phyloP scores from a whole-genome alignment of 768 basidiomycete genomes.

The Russula dissimulans region DNA sequence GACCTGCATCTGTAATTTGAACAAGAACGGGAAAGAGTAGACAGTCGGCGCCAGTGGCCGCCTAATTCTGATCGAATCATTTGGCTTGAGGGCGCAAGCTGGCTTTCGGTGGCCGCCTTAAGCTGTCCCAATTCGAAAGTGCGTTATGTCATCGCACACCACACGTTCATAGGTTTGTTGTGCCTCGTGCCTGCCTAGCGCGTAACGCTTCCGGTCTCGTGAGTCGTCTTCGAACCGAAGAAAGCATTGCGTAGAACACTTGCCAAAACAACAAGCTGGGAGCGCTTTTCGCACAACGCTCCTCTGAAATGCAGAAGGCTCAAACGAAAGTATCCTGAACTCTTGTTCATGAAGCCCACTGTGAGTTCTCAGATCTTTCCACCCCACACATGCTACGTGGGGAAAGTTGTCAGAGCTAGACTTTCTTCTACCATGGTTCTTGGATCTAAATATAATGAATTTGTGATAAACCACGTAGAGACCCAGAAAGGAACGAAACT shows the following conservation, averaged over 20 bases:
- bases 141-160: neutral
- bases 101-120: neutral
- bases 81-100: neutral
- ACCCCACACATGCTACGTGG: too few species aligned
- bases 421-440: too few species aligned
- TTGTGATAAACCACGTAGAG: too few species aligned
- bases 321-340: too few species aligned
- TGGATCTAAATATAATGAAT: too few species aligned
- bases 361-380: too few species aligned
- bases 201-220: neutral
- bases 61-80: constrained; percentile 9
- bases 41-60: neutral
- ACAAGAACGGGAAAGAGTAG: neutral
- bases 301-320: neutral
- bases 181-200: neutral
- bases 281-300: neutral
- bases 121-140: neutral
- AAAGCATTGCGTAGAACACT: neutral
- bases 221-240: neutral
- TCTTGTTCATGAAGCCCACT: too few species aligned
- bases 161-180: neutral
- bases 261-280: neutral
- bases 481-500: too few species aligned
- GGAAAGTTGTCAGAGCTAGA: too few species aligned
- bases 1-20: neutral